Percentiles rank a stretch among this genome's conserved stretches.
Conservation (phyloP, 768 basidiomycete species). For the Pulveroboletus sp. region DNA sequence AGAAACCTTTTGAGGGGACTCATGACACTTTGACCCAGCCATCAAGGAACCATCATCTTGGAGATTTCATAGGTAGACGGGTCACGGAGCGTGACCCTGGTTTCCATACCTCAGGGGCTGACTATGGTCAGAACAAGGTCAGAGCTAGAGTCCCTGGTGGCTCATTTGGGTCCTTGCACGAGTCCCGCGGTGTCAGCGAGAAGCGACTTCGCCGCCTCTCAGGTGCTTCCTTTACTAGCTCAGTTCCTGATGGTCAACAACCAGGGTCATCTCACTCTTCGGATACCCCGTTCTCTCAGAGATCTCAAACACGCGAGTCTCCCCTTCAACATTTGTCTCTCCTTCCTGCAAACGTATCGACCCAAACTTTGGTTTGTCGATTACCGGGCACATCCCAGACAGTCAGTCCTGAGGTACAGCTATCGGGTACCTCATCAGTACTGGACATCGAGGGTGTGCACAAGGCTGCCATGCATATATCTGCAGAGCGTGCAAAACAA, state of each 20-base stretch:
- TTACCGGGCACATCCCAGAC: conserved; percentile 44
- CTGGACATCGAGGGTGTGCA: conserved; percentile 60
- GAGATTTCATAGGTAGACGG: conserved; percentile 18
- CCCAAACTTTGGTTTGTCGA: conserved; percentile 29
- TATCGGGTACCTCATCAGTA: conserved; percentile 22
- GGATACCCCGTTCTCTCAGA: conserved; percentile 20
- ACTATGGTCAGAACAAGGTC: conserved; percentile 17
- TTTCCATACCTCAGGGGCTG: conserved; percentile 6
- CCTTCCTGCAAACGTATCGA: conserved; percentile 13
- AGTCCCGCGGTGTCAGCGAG: conserved; percentile 17
- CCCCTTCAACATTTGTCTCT: conserved; percentile 33
- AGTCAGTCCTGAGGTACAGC: conserved; percentile 32
- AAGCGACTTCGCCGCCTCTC: conserved; percentile 23
- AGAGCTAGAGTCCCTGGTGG: conserved; percentile 16
- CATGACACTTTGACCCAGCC: conserved; percentile 13
- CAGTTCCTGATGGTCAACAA: conserved; percentile 18
- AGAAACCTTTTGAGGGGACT: conserved; percentile 41
- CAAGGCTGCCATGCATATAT: conserved; percentile 76
- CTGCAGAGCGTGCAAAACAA: conserved; percentile 78
- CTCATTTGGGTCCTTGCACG: conserved; percentile 11
- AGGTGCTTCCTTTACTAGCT: conserved; percentile 17
- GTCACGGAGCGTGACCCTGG: conserved; percentile 16
- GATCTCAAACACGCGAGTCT: conserved; percentile 43
- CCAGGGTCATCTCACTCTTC: conserved; percentile 18
- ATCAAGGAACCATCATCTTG: conserved; percentile 14